Conservation (phyloP, 1,284 basidiomycete genomes). For the Volvariella surrecta region DNA sequence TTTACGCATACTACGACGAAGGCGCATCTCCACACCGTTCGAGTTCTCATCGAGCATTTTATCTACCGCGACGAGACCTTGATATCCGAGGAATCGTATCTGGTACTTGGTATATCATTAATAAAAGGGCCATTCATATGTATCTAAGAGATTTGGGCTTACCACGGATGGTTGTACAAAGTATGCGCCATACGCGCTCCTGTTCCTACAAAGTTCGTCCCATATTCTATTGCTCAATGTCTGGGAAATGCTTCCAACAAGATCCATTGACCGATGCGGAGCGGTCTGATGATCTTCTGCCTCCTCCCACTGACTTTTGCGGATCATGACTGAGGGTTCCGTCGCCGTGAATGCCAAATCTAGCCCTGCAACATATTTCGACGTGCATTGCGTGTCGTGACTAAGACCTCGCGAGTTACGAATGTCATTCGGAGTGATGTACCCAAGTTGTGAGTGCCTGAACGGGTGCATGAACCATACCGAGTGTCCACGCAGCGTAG, state of each 20-base stretch:
- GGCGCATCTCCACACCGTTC: slow-evolving; percentile 41
- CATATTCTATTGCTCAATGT: slow-evolving; percentile 51
- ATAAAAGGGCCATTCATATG: background rate
- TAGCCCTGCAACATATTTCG: slow-evolving; percentile 73
- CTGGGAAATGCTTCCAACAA: slow-evolving; percentile 66
- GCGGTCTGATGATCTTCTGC: slow-evolving; percentile 39
- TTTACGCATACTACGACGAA: slow-evolving; percentile 72
- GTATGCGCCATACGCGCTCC: slow-evolving; percentile 11
- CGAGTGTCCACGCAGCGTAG: slow-evolving; percentile 60
- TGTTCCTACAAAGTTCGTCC: slow-evolving; percentile 30
- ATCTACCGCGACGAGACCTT: slow-evolving; percentile 68
- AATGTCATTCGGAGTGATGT: slow-evolving; percentile 41
- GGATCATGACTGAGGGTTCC: slow-evolving; percentile 55
- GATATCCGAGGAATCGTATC: slow-evolving; percentile 71
- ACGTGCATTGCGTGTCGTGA: slow-evolving; percentile 71
- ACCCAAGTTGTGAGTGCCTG: slow-evolving; percentile 18
- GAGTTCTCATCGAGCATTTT: slow-evolving; percentile 30
- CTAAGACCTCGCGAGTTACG: slow-evolving; percentile 49
- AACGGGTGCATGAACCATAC: slow-evolving; percentile 75
- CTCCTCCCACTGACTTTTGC: slow-evolving; percentile 47
- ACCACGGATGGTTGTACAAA: slow-evolving; percentile 51
- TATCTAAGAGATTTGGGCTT: slow-evolving; percentile 15
- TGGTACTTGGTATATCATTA: slow-evolving; percentile 40
- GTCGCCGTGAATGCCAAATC: slow-evolving; percentile 81
- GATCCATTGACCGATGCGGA: slow-evolving; percentile 56